Evolutionary conservation across 2,329 filamentous ascomycete genomes (phyloP), one percentile per base, ranked within the genome.

Genomic region (Aspergillus fumigatiaffinis): DNA sequence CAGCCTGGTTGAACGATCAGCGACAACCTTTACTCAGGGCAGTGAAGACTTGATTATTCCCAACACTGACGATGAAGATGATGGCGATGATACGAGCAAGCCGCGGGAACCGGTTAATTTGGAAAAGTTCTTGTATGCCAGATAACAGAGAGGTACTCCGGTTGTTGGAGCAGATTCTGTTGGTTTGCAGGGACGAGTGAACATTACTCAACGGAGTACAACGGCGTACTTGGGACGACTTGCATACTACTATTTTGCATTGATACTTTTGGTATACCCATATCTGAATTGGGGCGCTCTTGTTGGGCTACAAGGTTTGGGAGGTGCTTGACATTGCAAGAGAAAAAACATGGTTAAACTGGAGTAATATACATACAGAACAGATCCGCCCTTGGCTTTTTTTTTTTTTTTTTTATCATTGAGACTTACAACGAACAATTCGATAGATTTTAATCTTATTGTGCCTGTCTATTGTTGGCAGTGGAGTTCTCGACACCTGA

Each of bases 41-140:
- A 83, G 81, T 58, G 81, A 84, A 62, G 81, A 84, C 61, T 64
- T 77, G 41, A 77, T 84, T 21, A 66, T 82, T 42, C 79, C 78
- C 21, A 75, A 79, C 56, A 82, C 79, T 51, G 80, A 83, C 46
- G 78, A 77, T 3, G 72, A 73, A n/a, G 69, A 73, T 14, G 68
- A 68, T 6, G 59, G 58, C 2, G 62, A 58, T 25, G 55, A 51
- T 12, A 28, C 48, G 5, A 54, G 48, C 25, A 58, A 56, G 14
- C 53, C 28, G 47, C 56, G 52, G 10, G 48, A 38, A 29, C 59
- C 61, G 3, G 57, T 65, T 14, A 52, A 62, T 38, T 65, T 77
- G 52, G 67, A 25, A 14, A 26, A 47, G 2, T 47, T 47, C 21
- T 26, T 47, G 12, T 47, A 47, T 26, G 44, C 44, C 10, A 47